phyloP scores from a whole-genome alignment of 345 rosid species.

The Salix dunnii region DNA sequence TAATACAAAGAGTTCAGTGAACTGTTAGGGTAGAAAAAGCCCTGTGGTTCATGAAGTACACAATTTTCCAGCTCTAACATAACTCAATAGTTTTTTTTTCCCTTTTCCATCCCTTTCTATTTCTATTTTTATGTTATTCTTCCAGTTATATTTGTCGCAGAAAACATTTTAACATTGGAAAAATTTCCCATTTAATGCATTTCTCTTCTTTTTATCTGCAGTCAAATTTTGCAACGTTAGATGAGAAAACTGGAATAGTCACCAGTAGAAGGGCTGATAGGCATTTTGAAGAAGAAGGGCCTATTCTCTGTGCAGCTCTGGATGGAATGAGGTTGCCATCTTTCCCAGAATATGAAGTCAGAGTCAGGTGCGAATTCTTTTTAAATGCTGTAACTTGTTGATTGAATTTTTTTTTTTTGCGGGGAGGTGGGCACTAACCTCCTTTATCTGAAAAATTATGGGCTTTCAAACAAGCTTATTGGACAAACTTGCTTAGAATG shows the following conservation, averaged over 20 bases:
- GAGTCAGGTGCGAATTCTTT: conserved; percentile 64
- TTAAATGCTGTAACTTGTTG: neutral
- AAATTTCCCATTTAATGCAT: neutral
- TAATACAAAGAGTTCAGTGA: neutral
- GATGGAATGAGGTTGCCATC: conserved; percentile 87
- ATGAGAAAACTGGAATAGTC: conserved; percentile 79
- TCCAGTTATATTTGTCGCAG: neutral
- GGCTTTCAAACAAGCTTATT: neutral
- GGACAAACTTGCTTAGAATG: neutral
- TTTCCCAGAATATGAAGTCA: conserved; percentile 83
- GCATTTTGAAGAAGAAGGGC: conserved; percentile 97
- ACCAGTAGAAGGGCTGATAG: conserved; percentile 90
- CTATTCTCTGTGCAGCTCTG: conserved; percentile 83
- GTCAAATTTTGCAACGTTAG: conserved; percentile 97
- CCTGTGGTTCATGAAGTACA: neutral
- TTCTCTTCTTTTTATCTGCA: conserved; percentile 26
- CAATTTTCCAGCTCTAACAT: neutral
- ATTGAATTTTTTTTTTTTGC: neutral
- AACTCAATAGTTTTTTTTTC: neutral
- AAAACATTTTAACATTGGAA: neutral
- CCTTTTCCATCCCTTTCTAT: neutral
- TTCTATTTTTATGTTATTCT: conserved; percentile 8
- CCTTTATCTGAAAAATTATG: neutral
- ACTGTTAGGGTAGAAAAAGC: neutral
- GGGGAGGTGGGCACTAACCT: neutral